A percentile compares a stretch with the other conserved stretches of the same genome.
Conservation (phyloP, 2,329 filamentous ascomycete genomes). For the Huntiella bhutanensis region DNA sequence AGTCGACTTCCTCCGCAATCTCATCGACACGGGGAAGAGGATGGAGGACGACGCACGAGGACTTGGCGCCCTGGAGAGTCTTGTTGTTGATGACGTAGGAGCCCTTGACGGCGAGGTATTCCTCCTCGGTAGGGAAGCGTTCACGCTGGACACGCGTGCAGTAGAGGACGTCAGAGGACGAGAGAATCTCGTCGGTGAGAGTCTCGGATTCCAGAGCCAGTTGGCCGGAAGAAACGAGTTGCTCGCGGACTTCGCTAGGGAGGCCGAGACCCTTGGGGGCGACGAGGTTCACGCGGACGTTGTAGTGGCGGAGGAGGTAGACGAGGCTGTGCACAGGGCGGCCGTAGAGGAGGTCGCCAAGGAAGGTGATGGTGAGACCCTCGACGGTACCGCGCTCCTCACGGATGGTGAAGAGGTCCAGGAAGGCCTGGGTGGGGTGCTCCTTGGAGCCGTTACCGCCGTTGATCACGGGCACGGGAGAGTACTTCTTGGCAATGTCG, state of each 20-base stretch:
- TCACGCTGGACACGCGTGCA: conserved; percentile 95
- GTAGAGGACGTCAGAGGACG: conserved; percentile 79
- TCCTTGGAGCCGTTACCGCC: conserved; percentile 90
- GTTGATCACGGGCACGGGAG: conserved; percentile 84
- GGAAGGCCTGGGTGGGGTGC: conserved; percentile 92
- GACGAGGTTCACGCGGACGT: conserved; percentile 83
- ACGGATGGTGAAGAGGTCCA: conserved; percentile 95
- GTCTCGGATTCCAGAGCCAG: conserved; percentile 56
- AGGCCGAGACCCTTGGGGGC: conserved; percentile 62
- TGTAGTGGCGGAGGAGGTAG: conserved; percentile 87
- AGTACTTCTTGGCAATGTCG: conserved; percentile 68
- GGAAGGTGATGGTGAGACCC: conserved; percentile 87
- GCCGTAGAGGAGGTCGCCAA: conserved; percentile 82
- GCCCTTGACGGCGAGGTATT: conserved; percentile 78
- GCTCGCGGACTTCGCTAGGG: conserved; percentile 53
- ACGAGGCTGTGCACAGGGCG: conserved; percentile 89
- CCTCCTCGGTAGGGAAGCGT: conserved; percentile 61
- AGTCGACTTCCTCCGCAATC: conserved; percentile 89
- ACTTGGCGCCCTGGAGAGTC: conserved; percentile 79
- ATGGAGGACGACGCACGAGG: conserved; percentile 86
- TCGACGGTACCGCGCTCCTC: conserved; percentile 93
- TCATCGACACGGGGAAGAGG: conserved; percentile 86
- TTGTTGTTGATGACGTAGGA: conserved; percentile 78
- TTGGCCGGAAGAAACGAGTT: conserved; percentile 56
- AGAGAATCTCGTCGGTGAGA: conserved; percentile 73